Evolutionary conservation across 2,329 filamentous ascomycete species (phyloP), one percentile per base, ranked within the genome.

Genomic region (Simplicillium aogashimaense): DNA sequence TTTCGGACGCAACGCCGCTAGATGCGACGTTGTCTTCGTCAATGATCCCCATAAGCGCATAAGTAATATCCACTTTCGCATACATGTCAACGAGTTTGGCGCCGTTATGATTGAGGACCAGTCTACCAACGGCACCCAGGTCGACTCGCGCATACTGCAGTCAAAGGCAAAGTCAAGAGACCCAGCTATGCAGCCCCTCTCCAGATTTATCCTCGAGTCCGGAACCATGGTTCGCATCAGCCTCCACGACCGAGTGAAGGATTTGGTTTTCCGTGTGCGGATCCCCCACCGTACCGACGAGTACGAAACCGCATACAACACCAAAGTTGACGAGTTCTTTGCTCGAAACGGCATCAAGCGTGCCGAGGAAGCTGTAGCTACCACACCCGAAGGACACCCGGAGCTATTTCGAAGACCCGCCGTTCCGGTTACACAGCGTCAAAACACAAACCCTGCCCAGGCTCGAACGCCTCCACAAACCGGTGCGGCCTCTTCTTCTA

Each of bases 21-120:
- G 76, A 29, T 92, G 86, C 59, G 92, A 98, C 43, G 63, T 89
- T 36, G 74, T 74, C 50, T 77, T 86, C 36, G 59, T 66, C 29
- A 70, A 80, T 46, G 83, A 90, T 48, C 74, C 75, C 1, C 67
- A 76, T 39, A 83, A 77, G 56, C 76, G 85, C 34, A 74, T 98
- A 44, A 97, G 90, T 67, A 95, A 97, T 56, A 73, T 84, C n/a
- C 92, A 98, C 58, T 98, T 97, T 58, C 82, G 87, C 39, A 94
- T 98, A 45, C 95, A 83, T 55, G 72, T 95, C 51, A 98, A 94
- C 52, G 69, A 79, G n/a, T 78, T 86, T 47, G 86, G 84, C 20
- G 81, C 85, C 42, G 72, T 95, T 47, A 95, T 98, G 87, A 67
- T 97, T 11, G 82, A 95, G 58, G 92, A 98, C 55, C 76, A 81